Percentiles rank a stretch among this genome's conserved stretches.
Conservation (phyloP, 1,139 yeast genomes). For the Scheffersomyces lignicola region DNA sequence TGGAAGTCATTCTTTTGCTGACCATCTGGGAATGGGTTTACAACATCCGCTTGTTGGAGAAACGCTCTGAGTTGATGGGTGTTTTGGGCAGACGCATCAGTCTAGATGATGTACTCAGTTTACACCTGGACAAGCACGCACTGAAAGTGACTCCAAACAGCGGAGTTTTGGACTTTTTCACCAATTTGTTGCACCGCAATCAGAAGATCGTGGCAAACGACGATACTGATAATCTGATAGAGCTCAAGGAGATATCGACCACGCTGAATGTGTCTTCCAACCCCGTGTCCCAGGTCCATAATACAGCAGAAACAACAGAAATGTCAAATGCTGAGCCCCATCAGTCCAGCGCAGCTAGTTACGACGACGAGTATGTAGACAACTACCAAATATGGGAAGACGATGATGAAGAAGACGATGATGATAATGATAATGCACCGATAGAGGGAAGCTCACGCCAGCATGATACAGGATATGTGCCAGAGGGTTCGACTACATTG, state of each 20-base stretch:
- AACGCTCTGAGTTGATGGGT: conserved; percentile 43
- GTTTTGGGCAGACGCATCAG: conserved; percentile 50
- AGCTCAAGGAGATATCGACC: conserved; percentile 9
- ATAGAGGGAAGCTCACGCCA: background rate
- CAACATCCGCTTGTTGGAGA: conserved; percentile 43
- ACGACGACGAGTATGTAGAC: conserved; percentile 29
- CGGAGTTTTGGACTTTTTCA: conserved; percentile 7
- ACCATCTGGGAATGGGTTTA: conserved; percentile 56
- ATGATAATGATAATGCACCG: conserved; percentile 1
- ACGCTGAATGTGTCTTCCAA: conserved; percentile 5
- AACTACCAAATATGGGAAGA: conserved; percentile 28
- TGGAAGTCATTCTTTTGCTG: conserved; percentile 41
- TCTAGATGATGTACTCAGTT: conserved; percentile 31
- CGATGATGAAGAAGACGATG: conserved; percentile 13
- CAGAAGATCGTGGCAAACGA: conserved; percentile 8
- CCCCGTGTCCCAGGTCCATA: too few relatives aligned
- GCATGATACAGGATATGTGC: too few relatives aligned
- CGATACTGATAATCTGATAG: conserved; percentile 8
- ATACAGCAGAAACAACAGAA: conserved; percentile 4
- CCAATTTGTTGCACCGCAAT: conserved; percentile 4
- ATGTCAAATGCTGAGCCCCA: conserved; percentile 4
- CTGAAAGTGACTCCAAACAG: conserved; percentile 5
- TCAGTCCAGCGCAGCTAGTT: conserved; percentile 13
- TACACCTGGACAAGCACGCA: conserved; percentile 7
- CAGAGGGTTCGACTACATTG: background rate